Evolutionary conservation across 371 early-diverging fungal genomes (phyloP).

Genomic region (Dichotomocladium elegans): DNA sequence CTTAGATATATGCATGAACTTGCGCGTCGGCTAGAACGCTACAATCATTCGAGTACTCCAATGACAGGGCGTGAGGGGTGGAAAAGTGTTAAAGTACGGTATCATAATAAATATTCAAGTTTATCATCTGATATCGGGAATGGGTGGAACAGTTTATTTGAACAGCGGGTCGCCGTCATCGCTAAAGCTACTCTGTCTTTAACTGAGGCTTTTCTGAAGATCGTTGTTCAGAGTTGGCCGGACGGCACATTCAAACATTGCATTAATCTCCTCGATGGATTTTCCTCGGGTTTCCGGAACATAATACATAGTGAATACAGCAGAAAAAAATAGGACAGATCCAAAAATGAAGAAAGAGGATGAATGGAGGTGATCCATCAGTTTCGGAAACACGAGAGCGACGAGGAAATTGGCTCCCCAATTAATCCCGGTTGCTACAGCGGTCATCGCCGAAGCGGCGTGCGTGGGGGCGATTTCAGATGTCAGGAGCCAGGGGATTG

Average conservation of each 20-base stretch:
- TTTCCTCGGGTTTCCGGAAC: slow-evolving; percentile 82
- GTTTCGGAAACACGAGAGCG: slow-evolving; percentile 47
- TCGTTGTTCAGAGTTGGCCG: too few species aligned
- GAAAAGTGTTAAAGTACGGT: too few species aligned
- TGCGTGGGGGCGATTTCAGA: slow-evolving; percentile 69
- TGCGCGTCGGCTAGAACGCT: too few species aligned
- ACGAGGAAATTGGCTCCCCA: slow-evolving; percentile 52
- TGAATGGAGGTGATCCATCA: slow-evolving; percentile 46
- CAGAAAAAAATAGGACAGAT: slow-evolving; percentile 16
- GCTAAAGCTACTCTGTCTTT: too few species aligned
- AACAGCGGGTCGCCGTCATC: too few species aligned
- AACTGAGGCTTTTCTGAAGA: too few species aligned
- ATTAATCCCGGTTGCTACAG: slow-evolving; percentile 57
- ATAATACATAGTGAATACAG: slow-evolving; percentile 31
- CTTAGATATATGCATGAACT: too few species aligned
- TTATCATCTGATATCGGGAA: too few species aligned
- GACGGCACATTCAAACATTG: not conserved
- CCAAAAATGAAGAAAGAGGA: slow-evolving; percentile 62
- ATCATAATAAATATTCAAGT: too few species aligned
- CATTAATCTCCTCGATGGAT: slow-evolving; percentile 56
- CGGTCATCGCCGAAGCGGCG: slow-evolving; percentile 53
- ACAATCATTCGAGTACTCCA: too few species aligned
- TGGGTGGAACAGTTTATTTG: too few species aligned
- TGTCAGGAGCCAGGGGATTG: slow-evolving; percentile 78
- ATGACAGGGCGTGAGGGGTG: too few species aligned